phyloP scores from a whole-genome alignment of 2,329 filamentous ascomycete species.

The Sporothrix globosa region DNA sequence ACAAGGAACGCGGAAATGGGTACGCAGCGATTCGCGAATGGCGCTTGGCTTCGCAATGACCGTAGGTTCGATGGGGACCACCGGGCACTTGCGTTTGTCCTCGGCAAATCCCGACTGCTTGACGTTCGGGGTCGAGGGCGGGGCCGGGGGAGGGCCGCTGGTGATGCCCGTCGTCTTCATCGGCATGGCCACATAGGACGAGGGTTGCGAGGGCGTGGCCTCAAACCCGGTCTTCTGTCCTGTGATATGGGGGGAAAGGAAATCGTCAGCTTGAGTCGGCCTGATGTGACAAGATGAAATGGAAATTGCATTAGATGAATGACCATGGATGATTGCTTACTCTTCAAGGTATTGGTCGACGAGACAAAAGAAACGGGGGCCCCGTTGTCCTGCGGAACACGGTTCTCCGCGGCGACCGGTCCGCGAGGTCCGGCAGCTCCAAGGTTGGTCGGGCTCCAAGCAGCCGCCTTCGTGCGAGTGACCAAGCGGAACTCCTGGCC shows the following conservation, averaged over 20 bases:
- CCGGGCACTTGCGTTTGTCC: no score
- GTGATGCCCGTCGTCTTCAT: slow-evolving; percentile 1
- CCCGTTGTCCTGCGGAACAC: neutral
- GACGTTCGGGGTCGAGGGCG: neutral
- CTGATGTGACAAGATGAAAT: neutral
- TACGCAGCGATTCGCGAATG: no score
- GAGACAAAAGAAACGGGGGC: neutral
- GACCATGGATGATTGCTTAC: neutral
- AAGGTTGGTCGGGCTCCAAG: neutral
- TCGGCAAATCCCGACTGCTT: neutral
- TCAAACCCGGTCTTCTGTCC: slow-evolving; percentile 13
- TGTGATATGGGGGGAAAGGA: neutral
- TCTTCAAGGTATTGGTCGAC: neutral
- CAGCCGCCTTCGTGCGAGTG: neutral
- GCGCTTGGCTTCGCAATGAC: no score
- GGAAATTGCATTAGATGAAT: neutral
- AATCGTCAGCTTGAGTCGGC: neutral
- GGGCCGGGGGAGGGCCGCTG: slow-evolving; percentile 4
- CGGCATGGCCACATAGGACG: neutral
- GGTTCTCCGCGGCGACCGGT: neutral
- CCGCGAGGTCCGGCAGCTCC: no score
- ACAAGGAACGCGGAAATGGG: no score
- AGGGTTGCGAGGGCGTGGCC: neutral
- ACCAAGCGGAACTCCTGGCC: neutral
- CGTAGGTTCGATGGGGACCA: no score